Evolutionary conservation across 2,329 filamentous ascomycete species (phyloP).

Genomic region (Fusarium verticillioides): DNA sequence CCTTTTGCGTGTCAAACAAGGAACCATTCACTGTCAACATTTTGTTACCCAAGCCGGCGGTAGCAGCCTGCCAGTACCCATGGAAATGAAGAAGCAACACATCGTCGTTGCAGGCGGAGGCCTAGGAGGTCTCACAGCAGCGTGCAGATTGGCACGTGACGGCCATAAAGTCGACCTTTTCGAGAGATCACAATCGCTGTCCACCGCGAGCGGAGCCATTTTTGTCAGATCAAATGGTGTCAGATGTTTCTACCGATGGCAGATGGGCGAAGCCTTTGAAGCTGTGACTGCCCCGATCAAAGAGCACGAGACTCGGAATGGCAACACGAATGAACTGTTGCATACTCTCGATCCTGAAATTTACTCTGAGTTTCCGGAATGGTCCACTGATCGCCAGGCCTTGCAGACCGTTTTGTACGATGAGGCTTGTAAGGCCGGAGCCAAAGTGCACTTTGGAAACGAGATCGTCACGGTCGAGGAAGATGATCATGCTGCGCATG

Average conservation of each 20-base stretch:
- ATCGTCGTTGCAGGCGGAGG: conserved; percentile 3
- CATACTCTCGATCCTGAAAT: neutral
- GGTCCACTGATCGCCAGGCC: neutral
- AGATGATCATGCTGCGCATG: neutral
- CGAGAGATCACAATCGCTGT: neutral
- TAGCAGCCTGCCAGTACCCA: accelerated
- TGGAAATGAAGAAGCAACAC: neutral
- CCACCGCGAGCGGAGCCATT: neutral
- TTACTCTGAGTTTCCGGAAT: neutral
- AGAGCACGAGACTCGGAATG: neutral
- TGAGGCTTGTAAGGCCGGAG: neutral
- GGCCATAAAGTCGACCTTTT: neutral
- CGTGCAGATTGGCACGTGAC: neutral
- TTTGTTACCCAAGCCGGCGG: accelerated
- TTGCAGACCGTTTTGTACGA: neutral
- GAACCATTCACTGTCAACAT: accelerated
- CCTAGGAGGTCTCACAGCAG: neutral
- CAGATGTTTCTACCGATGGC: conserved; percentile 1
- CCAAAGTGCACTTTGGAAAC: neutral
- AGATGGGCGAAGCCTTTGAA: conserved; percentile 7
- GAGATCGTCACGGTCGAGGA: neutral
- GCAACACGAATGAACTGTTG: neutral
- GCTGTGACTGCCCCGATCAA: neutral
- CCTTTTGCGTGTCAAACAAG: accelerated
- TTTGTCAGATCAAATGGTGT: conserved; percentile 2